Conservation (phyloP, 345 rosid genomes). For the Murraya koenigii region DNA sequence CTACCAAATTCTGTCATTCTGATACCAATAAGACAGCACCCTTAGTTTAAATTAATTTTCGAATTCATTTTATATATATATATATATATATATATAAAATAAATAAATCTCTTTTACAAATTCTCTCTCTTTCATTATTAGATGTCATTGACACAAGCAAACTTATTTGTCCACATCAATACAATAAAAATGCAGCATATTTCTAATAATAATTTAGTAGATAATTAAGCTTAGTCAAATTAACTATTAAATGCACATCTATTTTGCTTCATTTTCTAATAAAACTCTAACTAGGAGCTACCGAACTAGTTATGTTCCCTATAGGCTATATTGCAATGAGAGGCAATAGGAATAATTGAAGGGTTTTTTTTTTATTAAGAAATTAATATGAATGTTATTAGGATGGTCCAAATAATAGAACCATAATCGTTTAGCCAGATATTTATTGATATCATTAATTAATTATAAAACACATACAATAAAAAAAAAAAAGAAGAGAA, state of each 20-base stretch:
- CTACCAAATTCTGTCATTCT: conserved; percentile 34
- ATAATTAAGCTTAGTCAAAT: background rate
- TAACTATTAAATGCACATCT: background rate
- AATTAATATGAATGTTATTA: background rate
- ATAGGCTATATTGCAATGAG: background rate
- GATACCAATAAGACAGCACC: conserved; percentile 7
- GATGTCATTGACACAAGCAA: background rate
- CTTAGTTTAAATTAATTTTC: conserved; percentile 14
- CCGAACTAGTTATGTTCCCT: background rate
- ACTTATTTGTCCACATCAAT: background rate
- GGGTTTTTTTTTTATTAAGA: background rate
- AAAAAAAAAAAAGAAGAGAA: background rate
- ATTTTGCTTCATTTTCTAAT: background rate
- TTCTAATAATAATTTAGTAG: no score
- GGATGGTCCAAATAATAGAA: background rate
- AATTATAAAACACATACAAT: no score
- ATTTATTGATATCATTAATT: background rate
- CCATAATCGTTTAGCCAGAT: background rate
- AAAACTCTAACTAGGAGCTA: background rate
- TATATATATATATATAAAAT: background rate
- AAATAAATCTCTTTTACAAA: background rate
- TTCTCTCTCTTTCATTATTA: conserved; percentile 13
- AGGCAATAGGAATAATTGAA: background rate
- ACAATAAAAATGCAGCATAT: no score
- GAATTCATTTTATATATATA: conserved; percentile 6